Conservation (phyloP, 2,329 filamentous ascomycete genomes). For the Blumeriella jaapii region DNA sequence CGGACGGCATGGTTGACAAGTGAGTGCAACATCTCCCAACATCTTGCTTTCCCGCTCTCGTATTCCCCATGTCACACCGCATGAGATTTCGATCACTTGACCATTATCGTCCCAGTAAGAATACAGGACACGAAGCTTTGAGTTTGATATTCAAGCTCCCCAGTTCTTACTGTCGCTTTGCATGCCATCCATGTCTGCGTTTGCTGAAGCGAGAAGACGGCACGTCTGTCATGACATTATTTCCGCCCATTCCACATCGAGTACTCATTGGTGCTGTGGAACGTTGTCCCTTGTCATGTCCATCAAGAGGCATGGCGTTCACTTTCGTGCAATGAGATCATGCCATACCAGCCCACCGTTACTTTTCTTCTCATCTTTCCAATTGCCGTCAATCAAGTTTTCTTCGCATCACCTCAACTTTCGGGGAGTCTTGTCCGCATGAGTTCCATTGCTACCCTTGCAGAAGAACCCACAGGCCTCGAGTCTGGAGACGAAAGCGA, state of each 20-base stretch:
- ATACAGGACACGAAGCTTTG: conserved; percentile 20
- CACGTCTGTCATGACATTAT: conserved; percentile 3
- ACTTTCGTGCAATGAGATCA: conserved; percentile 14
- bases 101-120: conserved; percentile 25
- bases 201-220: conserved; percentile 12
- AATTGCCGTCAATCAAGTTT: conserved; percentile 10
- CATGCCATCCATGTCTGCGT: conserved; percentile 20
- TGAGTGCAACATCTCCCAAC: conserved; percentile 33
- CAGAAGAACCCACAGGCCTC: conserved; percentile 12
- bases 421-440: conserved; percentile 18
- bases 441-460: conserved; percentile 19
- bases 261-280: conserved; percentile 14
- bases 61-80: conserved; percentile 32
- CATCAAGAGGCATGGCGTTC: conserved; percentile 3
- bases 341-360: conserved; percentile 13
- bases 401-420: conserved; percentile 16
- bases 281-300: conserved; percentile 8
- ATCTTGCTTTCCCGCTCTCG: conserved; percentile 11
- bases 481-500: conserved; percentile 13
- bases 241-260: conserved; percentile 1
- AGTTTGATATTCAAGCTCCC: conserved; percentile 11
- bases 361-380: conserved; percentile 8
- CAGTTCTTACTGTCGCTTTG: conserved; percentile 20
- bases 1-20: conserved; percentile 79
- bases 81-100: conserved; percentile 52